Conservation (phyloP, 345 rosid genomes). For the Adansonia digitata region DNA sequence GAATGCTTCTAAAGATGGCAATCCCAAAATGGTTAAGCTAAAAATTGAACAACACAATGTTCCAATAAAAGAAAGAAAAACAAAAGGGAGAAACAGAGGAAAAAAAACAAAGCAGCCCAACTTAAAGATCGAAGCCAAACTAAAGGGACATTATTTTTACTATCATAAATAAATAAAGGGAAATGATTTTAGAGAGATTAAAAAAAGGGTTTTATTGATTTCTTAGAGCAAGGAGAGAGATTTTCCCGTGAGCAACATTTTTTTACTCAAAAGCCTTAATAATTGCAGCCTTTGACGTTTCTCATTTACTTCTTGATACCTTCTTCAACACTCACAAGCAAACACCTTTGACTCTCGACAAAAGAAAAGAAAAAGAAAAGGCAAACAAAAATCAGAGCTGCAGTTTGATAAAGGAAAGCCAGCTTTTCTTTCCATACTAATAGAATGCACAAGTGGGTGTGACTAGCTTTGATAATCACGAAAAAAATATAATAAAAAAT, state of each 20-base stretch:
- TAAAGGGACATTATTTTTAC: slow-evolving; percentile 1
- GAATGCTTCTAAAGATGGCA: slow-evolving; percentile 33
- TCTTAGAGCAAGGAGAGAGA: slow-evolving; percentile 6
- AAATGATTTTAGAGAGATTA: background rate
- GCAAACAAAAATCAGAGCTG: slow-evolving; percentile 17
- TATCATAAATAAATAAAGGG: too few species aligned
- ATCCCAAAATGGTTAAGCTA: slow-evolving; percentile 14
- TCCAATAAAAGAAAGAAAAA: background rate
- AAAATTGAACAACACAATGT: background rate
- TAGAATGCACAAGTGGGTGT: slow-evolving; percentile 21
- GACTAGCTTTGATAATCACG: too few species aligned
- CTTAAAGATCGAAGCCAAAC: background rate
- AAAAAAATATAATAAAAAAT: too few species aligned
- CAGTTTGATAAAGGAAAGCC: slow-evolving; percentile 37
- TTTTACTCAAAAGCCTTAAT: slow-evolving; percentile 47
- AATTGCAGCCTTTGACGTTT: slow-evolving; percentile 61
- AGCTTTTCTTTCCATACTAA: slow-evolving; percentile 17
- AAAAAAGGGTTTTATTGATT: too few species aligned
- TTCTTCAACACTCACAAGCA: slow-evolving; percentile 55
- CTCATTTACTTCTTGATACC: slow-evolving; percentile 30
- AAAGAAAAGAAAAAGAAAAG: background rate
- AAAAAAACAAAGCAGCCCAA: background rate
- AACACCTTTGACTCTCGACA: slow-evolving; percentile 44
- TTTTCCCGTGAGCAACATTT: slow-evolving; percentile 22
- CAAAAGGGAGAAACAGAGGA: background rate